Percentiles rank a stretch among this genome's conserved stretches.
Conservation (phyloP, 768 basidiomycete species). For the Amanita phalloides region DNA sequence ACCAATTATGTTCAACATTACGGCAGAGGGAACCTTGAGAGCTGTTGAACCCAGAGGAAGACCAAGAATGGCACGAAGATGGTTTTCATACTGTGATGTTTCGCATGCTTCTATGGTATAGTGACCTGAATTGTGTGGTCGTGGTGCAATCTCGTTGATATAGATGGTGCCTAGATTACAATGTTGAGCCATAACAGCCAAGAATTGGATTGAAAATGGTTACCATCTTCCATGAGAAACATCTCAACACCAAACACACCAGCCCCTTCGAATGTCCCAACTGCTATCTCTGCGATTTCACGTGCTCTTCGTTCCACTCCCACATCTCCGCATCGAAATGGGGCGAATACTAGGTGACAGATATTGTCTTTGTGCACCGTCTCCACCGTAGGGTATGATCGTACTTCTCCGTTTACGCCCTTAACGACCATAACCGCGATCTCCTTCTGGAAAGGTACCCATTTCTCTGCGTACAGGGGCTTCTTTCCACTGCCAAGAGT, state of each 20-base stretch:
- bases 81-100: slow-evolving; percentile 96
- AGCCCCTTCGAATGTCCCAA: slow-evolving; percentile 72
- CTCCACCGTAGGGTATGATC: slow-evolving; percentile 79
- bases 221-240: slow-evolving; percentile 87
- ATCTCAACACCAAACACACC: slow-evolving; percentile 98
- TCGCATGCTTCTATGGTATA: slow-evolving; percentile 97
- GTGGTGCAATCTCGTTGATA: slow-evolving; percentile 95
- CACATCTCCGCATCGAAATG: slow-evolving; percentile 54
- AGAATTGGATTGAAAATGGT: background rate
- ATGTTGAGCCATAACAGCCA: background rate
- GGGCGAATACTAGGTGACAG: slow-evolving; percentile 88
- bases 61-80: slow-evolving; percentile 86
- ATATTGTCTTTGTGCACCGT: slow-evolving; percentile 92
- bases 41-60: slow-evolving; percentile 84
- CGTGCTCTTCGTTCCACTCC: slow-evolving; percentile 51
- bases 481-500: slow-evolving; percentile 42
- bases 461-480: slow-evolving; percentile 88
- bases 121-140: slow-evolving; percentile 98
- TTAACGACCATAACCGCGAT: slow-evolving; percentile 97
- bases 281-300: slow-evolving; percentile 67
- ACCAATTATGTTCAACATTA: slow-evolving; percentile 96
- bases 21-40: slow-evolving; percentile 77
- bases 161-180: slow-evolving; percentile 49
- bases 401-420: slow-evolving; percentile 57
- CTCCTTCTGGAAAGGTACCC: slow-evolving; percentile 83